phyloP scores from a whole-genome alignment of 106 monocot genomes.

The Amphibolis antarctica region DNA sequence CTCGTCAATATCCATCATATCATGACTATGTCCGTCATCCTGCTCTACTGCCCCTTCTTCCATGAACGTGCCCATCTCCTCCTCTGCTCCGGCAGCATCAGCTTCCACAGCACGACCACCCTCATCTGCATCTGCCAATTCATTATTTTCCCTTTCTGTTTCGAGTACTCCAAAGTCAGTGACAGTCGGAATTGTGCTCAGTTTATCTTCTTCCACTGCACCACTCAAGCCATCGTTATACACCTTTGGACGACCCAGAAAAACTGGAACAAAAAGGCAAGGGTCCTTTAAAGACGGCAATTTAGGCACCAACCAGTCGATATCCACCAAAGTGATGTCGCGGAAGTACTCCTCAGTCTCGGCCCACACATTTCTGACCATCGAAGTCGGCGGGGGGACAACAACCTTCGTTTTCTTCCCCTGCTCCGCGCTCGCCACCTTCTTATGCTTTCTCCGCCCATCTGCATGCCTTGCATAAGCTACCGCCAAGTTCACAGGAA shows the following conservation, averaged over 20 bases:
- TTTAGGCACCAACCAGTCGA: constrained; percentile 32
- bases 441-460: constrained; percentile 53
- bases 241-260: no score
- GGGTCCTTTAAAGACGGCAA: constrained; percentile 17
- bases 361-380: background rate
- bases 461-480: constrained; percentile 27
- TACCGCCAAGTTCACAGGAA: constrained; percentile 37
- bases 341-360: constrained; percentile 1
- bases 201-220: background rate
- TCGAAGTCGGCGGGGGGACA: constrained; percentile 3
- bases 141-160: background rate
- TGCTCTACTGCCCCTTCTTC: background rate
- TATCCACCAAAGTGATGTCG: constrained; percentile 25
- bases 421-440: constrained; percentile 18
- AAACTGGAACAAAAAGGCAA: constrained; percentile 34
- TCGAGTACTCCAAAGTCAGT: background rate
- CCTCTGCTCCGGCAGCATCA: background rate
- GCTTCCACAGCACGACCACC: background rate
- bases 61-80: background rate
- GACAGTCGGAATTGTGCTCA: background rate
- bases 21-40: background rate
- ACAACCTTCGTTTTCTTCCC: constrained; percentile 7
- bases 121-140: background rate
- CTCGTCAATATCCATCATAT: constrained; percentile 14
- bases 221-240: background rate